phyloP scores from a whole-genome alignment of 1,284 basidiomycete genomes.

The Fistulinella staudtii region DNA sequence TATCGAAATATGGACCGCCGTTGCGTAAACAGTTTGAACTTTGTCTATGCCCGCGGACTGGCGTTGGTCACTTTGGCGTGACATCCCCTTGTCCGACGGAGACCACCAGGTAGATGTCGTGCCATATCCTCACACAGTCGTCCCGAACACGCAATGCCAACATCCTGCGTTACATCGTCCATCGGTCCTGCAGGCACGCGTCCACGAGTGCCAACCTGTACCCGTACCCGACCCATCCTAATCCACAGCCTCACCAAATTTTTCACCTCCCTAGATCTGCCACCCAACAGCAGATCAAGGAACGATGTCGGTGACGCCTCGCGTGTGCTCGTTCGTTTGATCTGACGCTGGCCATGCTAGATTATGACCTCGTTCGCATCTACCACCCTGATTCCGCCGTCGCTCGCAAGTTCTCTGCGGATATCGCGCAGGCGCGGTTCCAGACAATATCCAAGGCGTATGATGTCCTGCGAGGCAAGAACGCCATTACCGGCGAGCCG shows the following conservation, averaged over 20 bases:
- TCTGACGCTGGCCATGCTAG: constrained; percentile 33
- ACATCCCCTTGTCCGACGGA: too few relatives aligned
- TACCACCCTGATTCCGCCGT: constrained; percentile 67
- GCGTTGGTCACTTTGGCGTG: too few relatives aligned
- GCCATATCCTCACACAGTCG: constrained; percentile 7
- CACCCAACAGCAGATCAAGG: constrained; percentile 56
- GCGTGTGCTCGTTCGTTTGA: not conserved
- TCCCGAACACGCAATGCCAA: constrained; percentile 3
- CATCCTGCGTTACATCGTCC: constrained; percentile 6
- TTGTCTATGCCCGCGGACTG: too few relatives aligned
- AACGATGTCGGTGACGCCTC: constrained; percentile 50
- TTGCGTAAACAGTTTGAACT: too few relatives aligned
- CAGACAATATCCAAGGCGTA: constrained; percentile 61
- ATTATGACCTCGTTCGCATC: constrained; percentile 66
- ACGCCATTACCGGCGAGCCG: constrained; percentile 19
- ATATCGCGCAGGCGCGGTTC: constrained; percentile 54
- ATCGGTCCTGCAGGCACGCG: constrained; percentile 14
- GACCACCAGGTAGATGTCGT: constrained; percentile 9
- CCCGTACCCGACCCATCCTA: constrained; percentile 51
- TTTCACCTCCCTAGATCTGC: constrained; percentile 60
- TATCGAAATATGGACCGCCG: too few relatives aligned
- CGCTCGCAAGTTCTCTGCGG: constrained; percentile 42
- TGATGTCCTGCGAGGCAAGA: constrained; percentile 47
- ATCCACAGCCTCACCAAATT: constrained; percentile 65
- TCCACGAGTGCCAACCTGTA: constrained; percentile 38